These are phyloP conservation scores for Lipomyces yamanashiensis DNA, from an alignment of 805 yeast genomes.

Conservation along the genomic window DNA sequence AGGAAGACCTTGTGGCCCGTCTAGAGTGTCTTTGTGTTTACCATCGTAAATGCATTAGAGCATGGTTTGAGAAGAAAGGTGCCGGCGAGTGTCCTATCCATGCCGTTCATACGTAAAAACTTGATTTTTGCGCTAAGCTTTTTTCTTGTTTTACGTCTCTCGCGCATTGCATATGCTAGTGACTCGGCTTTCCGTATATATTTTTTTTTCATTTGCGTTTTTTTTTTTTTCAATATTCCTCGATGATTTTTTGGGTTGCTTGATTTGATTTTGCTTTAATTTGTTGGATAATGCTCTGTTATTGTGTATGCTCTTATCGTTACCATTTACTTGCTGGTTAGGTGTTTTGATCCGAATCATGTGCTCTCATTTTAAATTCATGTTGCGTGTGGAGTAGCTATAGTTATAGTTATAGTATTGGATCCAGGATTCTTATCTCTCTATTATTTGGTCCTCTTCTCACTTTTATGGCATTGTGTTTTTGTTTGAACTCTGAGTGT, in stretches of 20 bases:
- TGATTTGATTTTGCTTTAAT: constrained; percentile 1
- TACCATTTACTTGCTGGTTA: neutral
- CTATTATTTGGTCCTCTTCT: too few relatives aligned
- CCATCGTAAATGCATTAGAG: constrained; percentile 87
- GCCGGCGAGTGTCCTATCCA: constrained; percentile 89
- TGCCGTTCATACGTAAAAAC: constrained; percentile 48
- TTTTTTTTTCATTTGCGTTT: neutral
- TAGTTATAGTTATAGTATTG: too few relatives aligned
- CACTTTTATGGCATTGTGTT: neutral
- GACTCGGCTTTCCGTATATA: neutral
- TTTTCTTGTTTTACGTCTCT: neutral
- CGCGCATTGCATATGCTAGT: neutral
- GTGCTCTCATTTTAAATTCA: too few relatives aligned
- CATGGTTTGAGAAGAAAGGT: constrained; percentile 88
- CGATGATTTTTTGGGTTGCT: neutral
- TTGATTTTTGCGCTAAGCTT: neutral
- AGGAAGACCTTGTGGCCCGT: constrained; percentile 89
- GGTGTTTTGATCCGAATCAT: neutral
- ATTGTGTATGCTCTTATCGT: constrained; percentile 2
- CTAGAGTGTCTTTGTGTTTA: constrained; percentile 93
- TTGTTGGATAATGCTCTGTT: constrained; percentile 6
- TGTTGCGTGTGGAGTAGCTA: too few relatives aligned
- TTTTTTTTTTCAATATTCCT: neutral
- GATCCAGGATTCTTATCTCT: too few relatives aligned
- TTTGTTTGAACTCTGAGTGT: neutral